A percentile compares a stretch with the other conserved stretches of the same genome.
Conservation (phyloP, 164 flowering plant species). For the Cinnamomum chago region DNA sequence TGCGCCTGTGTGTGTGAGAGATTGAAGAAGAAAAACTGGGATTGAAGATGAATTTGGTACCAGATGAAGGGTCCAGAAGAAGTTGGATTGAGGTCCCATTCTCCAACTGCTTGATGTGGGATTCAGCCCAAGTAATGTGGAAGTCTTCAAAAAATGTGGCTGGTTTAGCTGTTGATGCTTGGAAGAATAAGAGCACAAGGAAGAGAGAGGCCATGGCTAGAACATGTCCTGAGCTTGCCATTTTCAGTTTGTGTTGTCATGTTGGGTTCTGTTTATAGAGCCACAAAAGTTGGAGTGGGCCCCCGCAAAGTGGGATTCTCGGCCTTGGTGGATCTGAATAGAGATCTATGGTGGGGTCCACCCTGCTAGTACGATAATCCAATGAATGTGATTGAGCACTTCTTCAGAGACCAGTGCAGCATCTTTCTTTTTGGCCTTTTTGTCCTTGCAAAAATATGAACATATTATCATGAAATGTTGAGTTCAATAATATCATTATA, state of each 20-base stretch:
- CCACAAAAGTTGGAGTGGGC: not conserved
- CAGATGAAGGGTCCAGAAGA: constrained; percentile 48
- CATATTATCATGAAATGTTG: no score
- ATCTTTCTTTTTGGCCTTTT: no score
- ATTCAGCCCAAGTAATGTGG: constrained; percentile 46
- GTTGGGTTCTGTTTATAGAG: not conserved
- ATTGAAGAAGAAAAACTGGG: no score
- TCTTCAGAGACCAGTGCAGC: no score
- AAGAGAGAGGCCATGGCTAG: not conserved
- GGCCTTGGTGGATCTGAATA: no score
- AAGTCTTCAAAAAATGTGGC: constrained; percentile 51
- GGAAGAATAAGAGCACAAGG: not conserved
- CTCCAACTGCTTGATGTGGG: constrained; percentile 41
- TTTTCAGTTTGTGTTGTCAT: not conserved
- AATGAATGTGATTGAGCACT: no score
- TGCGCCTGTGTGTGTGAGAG: no score
- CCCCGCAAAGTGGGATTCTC: not conserved
- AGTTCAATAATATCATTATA: no score
- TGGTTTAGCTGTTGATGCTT: constrained; percentile 21
- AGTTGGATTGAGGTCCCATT: constrained; percentile 51
- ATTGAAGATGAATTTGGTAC: constrained; percentile 11
- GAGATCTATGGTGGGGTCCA: no score
- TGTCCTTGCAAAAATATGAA: no score
- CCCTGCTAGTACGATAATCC: no score
- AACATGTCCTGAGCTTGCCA: constrained; percentile 1